Evolutionary conservation across 495 filamentous ascomycete genomes (phyloP), one percentile per base, ranked within the genome.

Genomic region (Penicilliopsis zonata): DNA sequence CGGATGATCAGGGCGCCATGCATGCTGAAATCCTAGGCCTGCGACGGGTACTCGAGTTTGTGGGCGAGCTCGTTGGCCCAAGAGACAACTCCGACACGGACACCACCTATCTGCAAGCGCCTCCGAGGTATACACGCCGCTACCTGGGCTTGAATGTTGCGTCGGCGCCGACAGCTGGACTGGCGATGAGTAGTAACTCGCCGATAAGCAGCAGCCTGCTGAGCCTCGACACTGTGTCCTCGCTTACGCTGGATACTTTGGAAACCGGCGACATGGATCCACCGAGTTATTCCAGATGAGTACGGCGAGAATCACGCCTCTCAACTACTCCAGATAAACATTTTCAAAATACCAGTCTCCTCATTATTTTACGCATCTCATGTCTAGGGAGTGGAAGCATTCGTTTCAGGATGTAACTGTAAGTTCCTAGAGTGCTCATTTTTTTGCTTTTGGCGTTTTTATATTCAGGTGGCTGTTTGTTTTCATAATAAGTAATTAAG

Each of bases 1-100:
- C 52, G 58, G 37, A 63, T 66, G 25, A 40, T 6, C 5, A 8
- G 4, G 18, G 29, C 35, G 20, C 39, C 44, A 43, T 50, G 33
- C 39, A 40, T 16, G 33, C 39, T 15, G 50, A 50, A 26, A 46
- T 52, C 12, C 34, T 36, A 16, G 38, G 35, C 8, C 39, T 52
- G 16, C 34, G 44, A 19, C 39, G 43, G 7, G 38, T 43, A 7
- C 48, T 52, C 9, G 42, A 45, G 20, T 46, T 41, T 22, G 48
- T 52, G 13, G 42, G 48, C 10, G 39, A 48, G 18, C 36, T 52
- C 24, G 36, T 52, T 18, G 26, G 35, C 5, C 30, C 25, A 6
- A 29, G 27, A 15, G 26, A 33, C 14, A 6, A 26, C 31, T 21
- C 3, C 20, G 31, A 23, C 20, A 15, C 13, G 18, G 35, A 32